Evolutionary conservation across 2,329 filamentous ascomycete species (phyloP).

Genomic region (Sporothrix schenckii): DNA sequence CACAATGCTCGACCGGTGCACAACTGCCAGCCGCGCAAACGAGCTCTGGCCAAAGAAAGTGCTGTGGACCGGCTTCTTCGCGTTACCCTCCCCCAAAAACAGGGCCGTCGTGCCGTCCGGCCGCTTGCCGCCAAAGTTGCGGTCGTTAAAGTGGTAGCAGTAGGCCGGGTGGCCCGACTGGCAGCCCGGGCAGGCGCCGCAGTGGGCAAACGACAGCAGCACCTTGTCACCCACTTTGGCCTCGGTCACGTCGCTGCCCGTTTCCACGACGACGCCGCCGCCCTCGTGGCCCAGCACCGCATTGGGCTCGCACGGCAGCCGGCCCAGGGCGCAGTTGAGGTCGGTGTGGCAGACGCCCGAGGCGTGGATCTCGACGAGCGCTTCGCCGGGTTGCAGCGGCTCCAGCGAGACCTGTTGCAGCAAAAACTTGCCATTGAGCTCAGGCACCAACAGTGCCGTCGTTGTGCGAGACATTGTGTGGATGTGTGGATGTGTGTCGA

Average conservation of each 20-base stretch:
- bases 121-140: slow-evolving; percentile 39
- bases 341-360: slow-evolving; percentile 45
- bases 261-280: background rate
- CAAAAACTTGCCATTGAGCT: slow-evolving; percentile 18
- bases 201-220: slow-evolving; percentile 12
- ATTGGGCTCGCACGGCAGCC: slow-evolving; percentile 41
- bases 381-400: slow-evolving; percentile 39
- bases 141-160: slow-evolving; percentile 38
- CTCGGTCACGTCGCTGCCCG: background rate
- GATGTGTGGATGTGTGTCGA: background rate
- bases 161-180: slow-evolving; percentile 38
- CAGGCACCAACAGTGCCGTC: slow-evolving; percentile 15
- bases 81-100: background rate
- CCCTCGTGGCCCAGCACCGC: slow-evolving; percentile 19
- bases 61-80: slow-evolving; percentile 34
- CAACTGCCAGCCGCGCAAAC: slow-evolving; percentile 42
- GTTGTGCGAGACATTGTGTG: slow-evolving; percentile 6
- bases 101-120: slow-evolving; percentile 31
- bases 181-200: slow-evolving; percentile 36
- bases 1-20: slow-evolving; percentile 41
- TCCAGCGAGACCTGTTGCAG: background rate
- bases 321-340: slow-evolving; percentile 42
- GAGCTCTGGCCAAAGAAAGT: slow-evolving; percentile 45
- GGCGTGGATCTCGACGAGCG: slow-evolving; percentile 43
- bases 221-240: background rate